Percentiles rank a stretch among this genome's conserved stretches.
These are phyloP conservation scores for Pichia sp. DNA, from an alignment of 1,139 yeast species.

Conservation along the genomic window DNA sequence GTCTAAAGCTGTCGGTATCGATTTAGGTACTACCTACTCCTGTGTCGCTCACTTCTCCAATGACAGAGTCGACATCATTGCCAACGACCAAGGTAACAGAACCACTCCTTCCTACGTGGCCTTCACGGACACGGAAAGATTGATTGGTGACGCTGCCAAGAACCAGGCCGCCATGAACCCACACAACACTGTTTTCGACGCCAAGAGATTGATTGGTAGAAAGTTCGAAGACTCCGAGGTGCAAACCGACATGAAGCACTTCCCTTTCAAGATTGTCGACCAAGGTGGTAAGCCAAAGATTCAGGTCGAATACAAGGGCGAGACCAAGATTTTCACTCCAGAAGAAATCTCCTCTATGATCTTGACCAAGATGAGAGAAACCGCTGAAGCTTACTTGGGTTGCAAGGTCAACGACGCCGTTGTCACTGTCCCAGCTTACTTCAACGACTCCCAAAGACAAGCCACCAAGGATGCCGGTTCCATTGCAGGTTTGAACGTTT, in stretches of 20 bases:
- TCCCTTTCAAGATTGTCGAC: constrained; percentile 91
- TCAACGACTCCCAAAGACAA: constrained; percentile 95
- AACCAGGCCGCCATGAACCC: constrained; percentile 98
- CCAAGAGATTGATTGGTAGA: constrained; percentile 95
- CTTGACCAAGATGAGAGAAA: constrained; percentile 92
- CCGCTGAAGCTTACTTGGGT: constrained; percentile 91
- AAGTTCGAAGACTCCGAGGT: constrained; percentile 83
- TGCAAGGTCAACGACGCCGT: constrained; percentile 89
- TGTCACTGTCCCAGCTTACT: constrained; percentile 92
- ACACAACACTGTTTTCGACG: constrained; percentile 90
- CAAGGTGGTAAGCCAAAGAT: constrained; percentile 78
- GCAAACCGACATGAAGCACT: constrained; percentile 89
- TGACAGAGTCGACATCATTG: constrained; percentile 85
- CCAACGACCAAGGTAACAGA: constrained; percentile 98
- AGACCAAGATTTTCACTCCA: constrained; percentile 88
- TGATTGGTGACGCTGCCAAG: constrained; percentile 98
- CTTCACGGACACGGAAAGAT: constrained; percentile 91
- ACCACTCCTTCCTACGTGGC: constrained; percentile 97
- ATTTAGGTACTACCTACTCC: constrained; percentile 95
- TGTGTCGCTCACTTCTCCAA: constrained; percentile 85
- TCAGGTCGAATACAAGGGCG: constrained; percentile 89
- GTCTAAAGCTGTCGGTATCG: constrained; percentile 99
- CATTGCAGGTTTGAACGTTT: constrained; percentile 90
- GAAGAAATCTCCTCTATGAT: constrained; percentile 96
- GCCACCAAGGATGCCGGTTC: constrained; percentile 98